Base-by-base conservation (phyloP, 441 rosid species). In the Arabidopsis hybrid region DNA sequence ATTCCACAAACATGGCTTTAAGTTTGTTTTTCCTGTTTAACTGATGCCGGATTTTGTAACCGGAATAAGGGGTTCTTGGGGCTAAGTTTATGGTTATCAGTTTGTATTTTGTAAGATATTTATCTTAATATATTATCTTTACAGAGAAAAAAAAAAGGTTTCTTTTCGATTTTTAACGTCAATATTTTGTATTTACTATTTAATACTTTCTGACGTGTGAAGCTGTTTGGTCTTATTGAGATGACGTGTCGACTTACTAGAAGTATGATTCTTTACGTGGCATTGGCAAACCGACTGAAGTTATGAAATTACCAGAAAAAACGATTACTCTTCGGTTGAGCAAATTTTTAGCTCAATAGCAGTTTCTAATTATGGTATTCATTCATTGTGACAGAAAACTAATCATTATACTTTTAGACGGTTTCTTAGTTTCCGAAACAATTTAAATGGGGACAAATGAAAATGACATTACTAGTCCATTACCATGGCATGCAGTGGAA, bases 201-300 rank as follows among this genome's bases (percentile, higher is more conserved):
- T 12, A 18, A 52, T 45, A 16, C 5, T 4, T 50, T 34, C 50
- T 52, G 64, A 61, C 60, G 69, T 75, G 65, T 61, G 35, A 45
- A 21, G n/a, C 18, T 49, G 29, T 21, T 16, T 61, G 45, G 36
- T 13, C 21, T 40, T 51, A 6, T 7, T n/a, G 26, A 21, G 49
- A 18, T 42, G 38, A 52, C 49, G 62, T 74, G 78, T 60, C 63
- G 0, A 1, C 2, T 7, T 13, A 0, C 0, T 1, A 18, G 7
- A 8, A 9, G 8, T 4, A 7, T 5, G 21, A 6, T 10, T 32
- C 17, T 4, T 29, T 55, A 62, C 79, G 71, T 69, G 79, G 62
- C 75, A 21, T 17, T 61, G 26, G 32, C 32, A 3, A 29, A 56
- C 46, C 69, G 69, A 60, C 57, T 60, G 18, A 29, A 29, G 3